Evolutionary conservation across 257 asterid genomes (phyloP).

Genomic region (Solanum ahanhuiri): DNA sequence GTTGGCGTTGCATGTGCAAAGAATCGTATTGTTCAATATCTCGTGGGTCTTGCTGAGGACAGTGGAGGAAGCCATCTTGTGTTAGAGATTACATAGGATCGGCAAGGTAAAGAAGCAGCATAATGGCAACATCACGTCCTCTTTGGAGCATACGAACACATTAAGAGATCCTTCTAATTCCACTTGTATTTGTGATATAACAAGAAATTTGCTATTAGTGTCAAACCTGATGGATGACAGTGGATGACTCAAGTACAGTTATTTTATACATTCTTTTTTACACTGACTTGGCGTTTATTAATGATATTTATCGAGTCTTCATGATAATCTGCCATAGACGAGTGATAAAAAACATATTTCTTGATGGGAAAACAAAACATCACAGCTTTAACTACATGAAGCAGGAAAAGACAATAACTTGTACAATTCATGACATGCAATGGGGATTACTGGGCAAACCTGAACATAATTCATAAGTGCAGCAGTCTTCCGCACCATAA

Average conservation of each 20-base stretch:
- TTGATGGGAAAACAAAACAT: not conserved
- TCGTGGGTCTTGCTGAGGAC: not conserved
- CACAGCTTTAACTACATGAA: not conserved
- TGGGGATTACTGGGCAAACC: constrained; percentile 24
- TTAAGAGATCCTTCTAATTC: not conserved
- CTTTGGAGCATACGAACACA: not conserved
- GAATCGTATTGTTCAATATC: not conserved
- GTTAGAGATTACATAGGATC: not conserved
- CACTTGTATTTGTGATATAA: not conserved
- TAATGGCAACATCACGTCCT: not conserved
- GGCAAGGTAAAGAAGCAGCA: not conserved
- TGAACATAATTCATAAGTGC: constrained; percentile 85
- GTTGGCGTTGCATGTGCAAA: not conserved
- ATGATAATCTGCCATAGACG: not conserved
- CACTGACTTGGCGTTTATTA: not conserved
- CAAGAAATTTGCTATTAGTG: not conserved
- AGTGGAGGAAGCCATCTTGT: not conserved
- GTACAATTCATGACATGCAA: not conserved
- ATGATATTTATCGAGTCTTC: not conserved
- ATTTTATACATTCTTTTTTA: not conserved
- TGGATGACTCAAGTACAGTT: not conserved
- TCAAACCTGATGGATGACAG: not conserved
- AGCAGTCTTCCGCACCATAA: constrained; percentile 80
- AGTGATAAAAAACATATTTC: not conserved
- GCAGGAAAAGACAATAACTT: not conserved